Evolutionary conservation across 352 stramenopile genomes (phyloP).

Genomic region (Phytophthora sp.): DNA sequence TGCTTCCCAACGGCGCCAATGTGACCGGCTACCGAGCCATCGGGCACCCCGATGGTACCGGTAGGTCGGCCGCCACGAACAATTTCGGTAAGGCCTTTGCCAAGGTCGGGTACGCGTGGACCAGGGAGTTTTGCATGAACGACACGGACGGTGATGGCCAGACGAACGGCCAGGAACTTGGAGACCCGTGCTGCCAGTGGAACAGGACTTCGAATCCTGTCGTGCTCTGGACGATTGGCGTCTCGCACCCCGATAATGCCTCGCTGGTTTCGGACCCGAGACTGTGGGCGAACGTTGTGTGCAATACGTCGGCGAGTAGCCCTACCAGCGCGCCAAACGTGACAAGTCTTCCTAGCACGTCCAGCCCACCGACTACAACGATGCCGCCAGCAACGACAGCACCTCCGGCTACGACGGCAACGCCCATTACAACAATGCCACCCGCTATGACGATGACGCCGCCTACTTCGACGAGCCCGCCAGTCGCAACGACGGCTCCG

Average conservation of each 20-base stretch:
- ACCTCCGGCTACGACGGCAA: neutral
- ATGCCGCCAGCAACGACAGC: neutral
- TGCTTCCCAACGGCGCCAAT: conserved; percentile 47
- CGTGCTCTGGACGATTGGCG: conserved; percentile 20
- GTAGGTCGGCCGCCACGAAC: conserved; percentile 23
- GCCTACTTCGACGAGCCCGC: neutral
- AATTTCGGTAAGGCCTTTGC: conserved; percentile 22
- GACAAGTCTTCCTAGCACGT: neutral
- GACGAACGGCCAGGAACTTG: conserved; percentile 82
- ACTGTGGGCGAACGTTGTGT: conserved; percentile 21
- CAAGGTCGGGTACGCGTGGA: conserved; percentile 12
- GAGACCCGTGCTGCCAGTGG: conserved; percentile 68
- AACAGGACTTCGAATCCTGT: neutral
- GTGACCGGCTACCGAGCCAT: conserved; percentile 32
- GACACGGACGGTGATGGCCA: conserved; percentile 66
- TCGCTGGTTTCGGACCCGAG: conserved; percentile 19
- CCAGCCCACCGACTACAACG: neutral
- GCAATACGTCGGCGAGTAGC: neutral
- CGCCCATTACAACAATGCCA: neutral
- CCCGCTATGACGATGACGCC: neutral
- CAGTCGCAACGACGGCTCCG: neutral
- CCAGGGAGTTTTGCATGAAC: conserved; percentile 18
- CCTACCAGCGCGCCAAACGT: conserved; percentile 1
- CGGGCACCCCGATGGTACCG: conserved; percentile 34
- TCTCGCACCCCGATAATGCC: conserved; percentile 25